A percentile compares a stretch with the other conserved stretches of the same genome.
phyloP scores from a whole-genome alignment of 2,329 filamentous ascomycete genomes.

The Xylogone sp. region DNA sequence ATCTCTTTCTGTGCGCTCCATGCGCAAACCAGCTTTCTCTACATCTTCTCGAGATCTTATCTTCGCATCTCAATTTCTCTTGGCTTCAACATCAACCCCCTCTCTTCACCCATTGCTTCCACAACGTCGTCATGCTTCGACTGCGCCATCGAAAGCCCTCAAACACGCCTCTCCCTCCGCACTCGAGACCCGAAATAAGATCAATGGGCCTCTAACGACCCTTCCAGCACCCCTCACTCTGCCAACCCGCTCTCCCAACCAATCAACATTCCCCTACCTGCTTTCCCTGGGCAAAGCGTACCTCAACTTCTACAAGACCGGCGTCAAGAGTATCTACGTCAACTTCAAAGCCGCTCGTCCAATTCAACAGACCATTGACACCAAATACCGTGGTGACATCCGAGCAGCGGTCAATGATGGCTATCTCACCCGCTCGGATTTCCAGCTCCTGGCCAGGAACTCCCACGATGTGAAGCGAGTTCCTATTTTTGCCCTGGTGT shows the following conservation, averaged over 20 bases:
- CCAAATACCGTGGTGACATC: slow-evolving; percentile 30
- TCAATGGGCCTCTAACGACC: slow-evolving; percentile 73
- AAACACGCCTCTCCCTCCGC: not conserved
- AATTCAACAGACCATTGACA: slow-evolving; percentile 45
- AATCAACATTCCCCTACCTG: slow-evolving; percentile 35
- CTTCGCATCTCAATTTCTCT: slow-evolving; percentile 13
- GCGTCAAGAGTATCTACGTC: slow-evolving; percentile 67
- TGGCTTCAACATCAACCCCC: slow-evolving; percentile 33
- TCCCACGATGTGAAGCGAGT: slow-evolving; percentile 72
- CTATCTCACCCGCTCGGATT: slow-evolving; percentile 59
- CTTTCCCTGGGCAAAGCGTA: slow-evolving; percentile 64
- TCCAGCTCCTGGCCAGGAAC: slow-evolving; percentile 66
- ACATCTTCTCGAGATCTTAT: slow-evolving; percentile 6
- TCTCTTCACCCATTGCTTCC: slow-evolving; percentile 36
- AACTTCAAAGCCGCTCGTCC: slow-evolving; percentile 51
- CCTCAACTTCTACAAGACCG: slow-evolving; percentile 81
- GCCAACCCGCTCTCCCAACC: slow-evolving; percentile 47
- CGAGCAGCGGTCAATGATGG: slow-evolving; percentile 28
- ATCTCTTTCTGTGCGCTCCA: slow-evolving; percentile 14
- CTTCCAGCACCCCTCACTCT: slow-evolving; percentile 66
- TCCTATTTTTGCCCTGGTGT: slow-evolving; percentile 71
- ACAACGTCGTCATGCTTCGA: slow-evolving; percentile 30
- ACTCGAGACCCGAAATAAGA: slow-evolving; percentile 15
- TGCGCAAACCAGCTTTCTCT: slow-evolving; percentile 19
- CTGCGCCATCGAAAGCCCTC: slow-evolving; percentile 31